Evolutionary conservation across 805 yeast genomes (phyloP), one percentile per base, ranked within the genome.

Genomic region (Saccharomycopsis fodiens): DNA sequence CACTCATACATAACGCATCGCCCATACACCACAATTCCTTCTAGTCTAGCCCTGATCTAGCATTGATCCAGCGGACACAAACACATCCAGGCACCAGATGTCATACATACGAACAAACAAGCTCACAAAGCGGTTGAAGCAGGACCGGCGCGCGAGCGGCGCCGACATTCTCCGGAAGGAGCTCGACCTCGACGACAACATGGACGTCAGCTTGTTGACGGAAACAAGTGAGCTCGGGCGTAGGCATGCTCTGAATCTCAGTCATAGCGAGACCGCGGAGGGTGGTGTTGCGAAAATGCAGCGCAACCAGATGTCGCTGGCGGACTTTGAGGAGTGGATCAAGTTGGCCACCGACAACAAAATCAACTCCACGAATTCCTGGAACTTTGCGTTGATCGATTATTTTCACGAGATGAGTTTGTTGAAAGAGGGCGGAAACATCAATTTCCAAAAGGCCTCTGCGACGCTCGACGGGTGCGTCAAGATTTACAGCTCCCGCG

Each of bases 401-500:
- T 89, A 88, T 62, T 89, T 89, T 59, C 84, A 88, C 57, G 95
- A 86, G 57, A 69, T 87, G 63, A 74, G 84, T 22, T 73, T 86
- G 23, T 69, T 85, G 39, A 73, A 76, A 54, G 94, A 82, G 44
- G 82, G 87, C 3, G 87, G 82, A 46, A 73, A 78, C 35, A 85
- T 89, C 56, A 87, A 88, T 60, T 89, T 91, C 61, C 96, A 86
- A 60, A 78, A 81, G 54, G 97, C 97, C 0, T 79, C 93, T 0
- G 87, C 94, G 2, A 86, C 97, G 1, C 67, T 91, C 19, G 97
- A 89, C 57, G 97, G 97, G 0, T 89, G 97, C 68, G 91, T 89
- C 29, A 88, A 88, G 65, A 86, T 91, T 44, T 91, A 91, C 59
- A 78, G 89, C 10, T 84, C 94, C 13, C 74, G 97, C 55, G 88